Evolutionary conservation across 345 rosid genomes (phyloP).

Genomic region (Lepidium aucheri): DNA sequence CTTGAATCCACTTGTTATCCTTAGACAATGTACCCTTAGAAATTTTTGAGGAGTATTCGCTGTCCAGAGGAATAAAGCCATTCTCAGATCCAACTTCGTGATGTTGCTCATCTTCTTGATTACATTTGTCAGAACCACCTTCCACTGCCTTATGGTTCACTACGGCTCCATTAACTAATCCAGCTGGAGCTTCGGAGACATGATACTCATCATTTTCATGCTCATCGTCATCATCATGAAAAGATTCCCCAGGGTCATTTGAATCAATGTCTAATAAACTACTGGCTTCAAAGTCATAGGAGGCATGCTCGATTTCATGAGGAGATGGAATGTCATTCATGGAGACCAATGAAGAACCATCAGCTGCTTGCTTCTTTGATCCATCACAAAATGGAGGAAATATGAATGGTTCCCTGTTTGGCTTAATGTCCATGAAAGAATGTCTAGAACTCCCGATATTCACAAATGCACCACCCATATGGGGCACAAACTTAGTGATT

Average conservation of each 20-base stretch:
- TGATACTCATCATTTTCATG: slow-evolving; percentile 61
- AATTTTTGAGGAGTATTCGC: slow-evolving; percentile 29
- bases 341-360: slow-evolving; percentile 31
- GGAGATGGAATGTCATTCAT: slow-evolving; percentile 30
- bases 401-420: slow-evolving; percentile 71
- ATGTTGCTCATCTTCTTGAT: slow-evolving; percentile 39
- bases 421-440: slow-evolving; percentile 82
- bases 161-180: slow-evolving; percentile 46
- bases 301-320: slow-evolving; percentile 25
- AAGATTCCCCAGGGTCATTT: slow-evolving; percentile 46
- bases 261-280: slow-evolving; percentile 27
- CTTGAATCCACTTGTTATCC: slow-evolving; percentile 65
- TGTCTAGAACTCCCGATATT: slow-evolving; percentile 76
- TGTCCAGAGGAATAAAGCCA: slow-evolving; percentile 26
- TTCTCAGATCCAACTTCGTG: slow-evolving; percentile 34
- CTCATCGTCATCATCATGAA: slow-evolving; percentile 54
- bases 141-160: slow-evolving; percentile 44
- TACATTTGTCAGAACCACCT: slow-evolving; percentile 34
- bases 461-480: slow-evolving; percentile 99
- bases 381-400: slow-evolving; percentile 72
- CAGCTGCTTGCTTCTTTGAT: slow-evolving; percentile 38
- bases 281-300: slow-evolving; percentile 36
- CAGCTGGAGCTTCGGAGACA: slow-evolving; percentile 42
- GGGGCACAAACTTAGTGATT: slow-evolving; percentile 75
- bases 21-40: slow-evolving; percentile 16